These are phyloP conservation scores for Fusarium sp. DNA, from an alignment of 2,329 filamentous ascomycete species.

Conservation along the genomic window DNA sequence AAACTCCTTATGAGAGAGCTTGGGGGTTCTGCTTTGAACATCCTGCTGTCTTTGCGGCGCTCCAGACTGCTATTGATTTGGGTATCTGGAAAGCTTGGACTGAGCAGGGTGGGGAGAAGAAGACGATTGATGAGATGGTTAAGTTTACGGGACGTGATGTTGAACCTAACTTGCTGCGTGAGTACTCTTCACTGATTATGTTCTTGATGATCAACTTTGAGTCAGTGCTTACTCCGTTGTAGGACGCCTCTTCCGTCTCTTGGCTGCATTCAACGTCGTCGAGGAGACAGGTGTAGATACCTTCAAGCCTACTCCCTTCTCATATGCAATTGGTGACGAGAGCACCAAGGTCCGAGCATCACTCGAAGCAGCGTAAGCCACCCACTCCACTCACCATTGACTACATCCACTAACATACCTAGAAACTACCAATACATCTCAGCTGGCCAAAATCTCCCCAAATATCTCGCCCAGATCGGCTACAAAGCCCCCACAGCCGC, in stretches of 20 bases:
- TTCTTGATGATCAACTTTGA: fast-evolving
- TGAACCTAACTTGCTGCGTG: slow-evolving; percentile 25
- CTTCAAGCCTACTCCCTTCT: slow-evolving; percentile 30
- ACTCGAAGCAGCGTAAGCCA: slow-evolving; percentile 22
- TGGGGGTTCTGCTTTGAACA: slow-evolving; percentile 37
- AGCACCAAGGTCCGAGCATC: slow-evolving; percentile 32
- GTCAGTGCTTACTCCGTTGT: not conserved
- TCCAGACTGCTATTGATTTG: slow-evolving; percentile 22
- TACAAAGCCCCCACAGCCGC: slow-evolving; percentile 26
- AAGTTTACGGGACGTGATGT: slow-evolving; percentile 7
- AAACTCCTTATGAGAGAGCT: slow-evolving; percentile 28
- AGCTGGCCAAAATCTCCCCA: slow-evolving; percentile 29
- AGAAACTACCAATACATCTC: slow-evolving; percentile 34
- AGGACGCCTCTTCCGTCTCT: slow-evolving; percentile 29
- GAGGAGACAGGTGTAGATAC: slow-evolving; percentile 26
- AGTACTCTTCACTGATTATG: not conserved
- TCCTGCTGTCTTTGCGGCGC: slow-evolving; percentile 22
- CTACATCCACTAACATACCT: not conserved
- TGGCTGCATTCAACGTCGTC: slow-evolving; percentile 32
- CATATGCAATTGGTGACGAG: slow-evolving; percentile 29
- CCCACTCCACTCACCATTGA: fast-evolving
- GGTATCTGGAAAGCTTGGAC: slow-evolving; percentile 33
- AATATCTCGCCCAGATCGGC: slow-evolving; percentile 19
- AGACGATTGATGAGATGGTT: slow-evolving; percentile 22
- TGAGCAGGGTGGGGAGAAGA: slow-evolving; percentile 1